phyloP scores from a whole-genome alignment of 2,329 filamentous ascomycete species.

The Trichoderma atroviride region DNA sequence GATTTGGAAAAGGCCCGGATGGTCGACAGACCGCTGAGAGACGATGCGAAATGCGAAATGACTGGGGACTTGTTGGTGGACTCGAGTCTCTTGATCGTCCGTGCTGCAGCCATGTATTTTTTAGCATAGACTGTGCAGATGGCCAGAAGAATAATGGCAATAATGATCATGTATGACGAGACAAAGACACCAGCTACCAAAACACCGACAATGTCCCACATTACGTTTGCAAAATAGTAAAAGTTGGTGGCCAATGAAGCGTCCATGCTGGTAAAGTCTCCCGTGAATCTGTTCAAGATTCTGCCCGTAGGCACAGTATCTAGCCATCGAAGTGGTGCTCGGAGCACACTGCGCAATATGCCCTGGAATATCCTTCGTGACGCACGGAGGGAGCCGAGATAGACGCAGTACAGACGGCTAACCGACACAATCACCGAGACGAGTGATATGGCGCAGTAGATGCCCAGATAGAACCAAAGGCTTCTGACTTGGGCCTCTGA shows the following conservation, averaged over 20 bases:
- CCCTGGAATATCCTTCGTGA: constrained; percentile 15
- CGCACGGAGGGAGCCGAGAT: constrained; percentile 13
- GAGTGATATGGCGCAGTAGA: constrained; percentile 11
- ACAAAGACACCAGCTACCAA: constrained; percentile 18
- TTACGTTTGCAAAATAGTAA: constrained; percentile 10
- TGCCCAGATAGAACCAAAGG: constrained; percentile 15
- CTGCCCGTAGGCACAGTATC: constrained; percentile 19
- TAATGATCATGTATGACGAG: constrained; percentile 18
- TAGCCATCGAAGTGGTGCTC: constrained; percentile 16
- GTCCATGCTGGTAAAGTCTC: constrained; percentile 20
- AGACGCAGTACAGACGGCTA: constrained; percentile 15
- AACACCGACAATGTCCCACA: constrained; percentile 7
- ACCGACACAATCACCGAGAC: constrained; percentile 9
- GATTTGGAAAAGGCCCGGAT: constrained; percentile 12
- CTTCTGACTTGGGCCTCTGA: neutral
- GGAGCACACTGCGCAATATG: constrained; percentile 16
- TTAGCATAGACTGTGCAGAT: constrained; percentile 1
- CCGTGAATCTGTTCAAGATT: constrained; percentile 14
- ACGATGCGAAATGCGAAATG: constrained; percentile 15
- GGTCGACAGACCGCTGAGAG: constrained; percentile 11
- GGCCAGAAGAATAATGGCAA: neutral
- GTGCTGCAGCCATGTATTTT: constrained; percentile 20
- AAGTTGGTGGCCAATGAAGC: constrained; percentile 14
- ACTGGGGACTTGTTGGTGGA: constrained; percentile 21
- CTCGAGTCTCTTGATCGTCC: constrained; percentile 17